Percentiles rank a stretch among this genome's conserved stretches.
phyloP scores from a whole-genome alignment of 2,329 filamentous ascomycete species.

The Alternaria solani region DNA sequence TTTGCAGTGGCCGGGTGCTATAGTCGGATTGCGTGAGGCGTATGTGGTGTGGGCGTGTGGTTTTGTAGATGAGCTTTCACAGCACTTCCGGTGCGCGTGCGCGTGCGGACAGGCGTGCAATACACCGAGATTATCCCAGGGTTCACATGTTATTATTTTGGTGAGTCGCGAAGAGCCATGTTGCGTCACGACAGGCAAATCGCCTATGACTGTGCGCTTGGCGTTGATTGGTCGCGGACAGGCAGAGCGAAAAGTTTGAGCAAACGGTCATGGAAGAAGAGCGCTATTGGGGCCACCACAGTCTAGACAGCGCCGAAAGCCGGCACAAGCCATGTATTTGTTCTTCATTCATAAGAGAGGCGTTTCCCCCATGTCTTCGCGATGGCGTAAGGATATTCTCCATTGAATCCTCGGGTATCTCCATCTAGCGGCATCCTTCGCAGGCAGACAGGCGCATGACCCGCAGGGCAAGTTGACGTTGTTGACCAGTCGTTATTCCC shows the following conservation, averaged over 20 bases:
- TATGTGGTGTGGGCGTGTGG: neutral
- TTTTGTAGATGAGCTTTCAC: neutral
- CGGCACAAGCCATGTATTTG: slow-evolving; percentile 4
- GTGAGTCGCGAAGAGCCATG: slow-evolving; percentile 14
- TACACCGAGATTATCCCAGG: slow-evolving; percentile 2
- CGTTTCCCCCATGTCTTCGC: slow-evolving; percentile 6
- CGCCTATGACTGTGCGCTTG: slow-evolving; percentile 25
- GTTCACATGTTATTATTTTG: neutral
- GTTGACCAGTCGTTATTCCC: slow-evolving; percentile 5
- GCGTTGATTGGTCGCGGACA: slow-evolving; percentile 24
- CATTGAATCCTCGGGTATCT: slow-evolving; percentile 6
- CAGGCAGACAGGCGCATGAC: slow-evolving; percentile 18
- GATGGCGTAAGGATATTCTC: slow-evolving; percentile 6
- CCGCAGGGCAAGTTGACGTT: slow-evolving; percentile 6
- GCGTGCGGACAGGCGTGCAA: neutral
- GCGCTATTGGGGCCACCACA: slow-evolving; percentile 13
- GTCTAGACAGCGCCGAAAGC: slow-evolving; percentile 6
- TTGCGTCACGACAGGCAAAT: slow-evolving; percentile 10
- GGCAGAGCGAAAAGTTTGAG: slow-evolving; percentile 19
- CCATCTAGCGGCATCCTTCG: slow-evolving; percentile 14
- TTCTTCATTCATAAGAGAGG: slow-evolving; percentile 14
- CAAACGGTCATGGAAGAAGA: slow-evolving; percentile 15
- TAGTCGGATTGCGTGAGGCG: slow-evolving; percentile 1
- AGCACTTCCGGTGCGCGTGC: neutral
- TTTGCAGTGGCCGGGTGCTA: slow-evolving; percentile 11